Evolutionary conservation across 2,329 filamentous ascomycete species (phyloP), one percentile per base, ranked within the genome.

Genomic region (Cercospora canescens): DNA sequence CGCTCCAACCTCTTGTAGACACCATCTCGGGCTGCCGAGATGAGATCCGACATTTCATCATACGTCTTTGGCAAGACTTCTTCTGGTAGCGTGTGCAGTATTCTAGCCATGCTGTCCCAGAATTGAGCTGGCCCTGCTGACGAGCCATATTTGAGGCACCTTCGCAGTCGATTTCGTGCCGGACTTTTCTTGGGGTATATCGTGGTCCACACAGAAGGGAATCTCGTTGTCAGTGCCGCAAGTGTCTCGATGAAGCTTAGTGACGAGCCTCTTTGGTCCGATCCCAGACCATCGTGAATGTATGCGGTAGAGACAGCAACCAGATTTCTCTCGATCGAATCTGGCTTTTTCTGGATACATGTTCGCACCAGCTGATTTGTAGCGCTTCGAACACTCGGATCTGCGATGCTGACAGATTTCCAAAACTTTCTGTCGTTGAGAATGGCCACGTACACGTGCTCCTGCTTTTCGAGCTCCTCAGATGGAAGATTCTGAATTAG

Each of bases 61-160:
- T 80, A 72, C 14, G 85, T 74, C 12, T 54, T 77, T 61, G 57
- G 90, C 82, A 94, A 75, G 1, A 88, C 77, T 24, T 85, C 81
- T 6, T 75, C 65, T 4, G 89, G 89, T 12, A 91, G 72, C 6
- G 76, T 76, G 26, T 79, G 76, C 58, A 97, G 76, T 0, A 98
- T 79, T 32, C 83, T 81, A 41, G 85, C 82, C 34, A 96, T 76
- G 16, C 86, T 86, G 28, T 83, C 79, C 95, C 95, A 99, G 75
- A 89, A 97, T 9, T 84, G 85, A 3, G 84, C 80, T 0, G 87
- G 82, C 3, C 91, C 90, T n/a, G 88, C 87, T 74, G 97, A 92
- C 0, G 94, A 96, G 2, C 95, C 94, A 72, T 89, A 91, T 68
- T 91, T 89, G 6, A 98, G 81, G 71, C 96, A 95, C 8, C 88